Percentiles rank a stretch among this genome's conserved stretches.
Conservation (phyloP, 768 basidiomycete genomes). For the Aureoboletus auriporus region DNA sequence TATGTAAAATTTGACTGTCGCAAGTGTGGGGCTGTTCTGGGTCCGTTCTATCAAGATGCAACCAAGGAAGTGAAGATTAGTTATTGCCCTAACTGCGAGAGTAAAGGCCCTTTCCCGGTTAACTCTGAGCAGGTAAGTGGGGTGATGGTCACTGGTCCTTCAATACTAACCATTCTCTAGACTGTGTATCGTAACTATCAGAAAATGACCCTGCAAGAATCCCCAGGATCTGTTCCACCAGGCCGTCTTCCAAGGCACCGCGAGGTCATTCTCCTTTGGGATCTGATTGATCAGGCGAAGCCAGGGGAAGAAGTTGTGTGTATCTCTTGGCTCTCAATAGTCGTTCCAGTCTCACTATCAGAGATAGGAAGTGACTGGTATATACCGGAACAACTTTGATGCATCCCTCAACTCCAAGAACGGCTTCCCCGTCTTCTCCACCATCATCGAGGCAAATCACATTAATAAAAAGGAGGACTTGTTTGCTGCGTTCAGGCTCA, state of each 20-base stretch:
- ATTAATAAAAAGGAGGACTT: constrained; percentile 99
- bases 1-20: constrained; percentile 98
- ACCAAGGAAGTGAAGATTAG: constrained; percentile 91
- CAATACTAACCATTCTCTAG: constrained; percentile 36
- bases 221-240: constrained; percentile 95
- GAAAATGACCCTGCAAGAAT: constrained; percentile 97
- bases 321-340: constrained; percentile 11
- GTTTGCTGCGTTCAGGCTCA: constrained; percentile 96
- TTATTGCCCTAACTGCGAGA: constrained; percentile 92
- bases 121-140: constrained; percentile 87
- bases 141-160: neutral
- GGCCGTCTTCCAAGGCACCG: constrained; percentile 96
- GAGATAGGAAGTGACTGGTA: constrained; percentile 88
- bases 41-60: constrained; percentile 98
- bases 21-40: constrained; percentile 90
- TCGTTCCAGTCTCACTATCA: constrained; percentile 6
- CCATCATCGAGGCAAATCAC: constrained; percentile 96
- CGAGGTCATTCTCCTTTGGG: constrained; percentile 96
- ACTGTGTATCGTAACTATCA: constrained; percentile 99
- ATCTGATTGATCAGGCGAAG: constrained; percentile 96
- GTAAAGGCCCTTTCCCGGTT: constrained; percentile 91
- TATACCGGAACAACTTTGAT: constrained; percentile 99
- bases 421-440: constrained; percentile 98
- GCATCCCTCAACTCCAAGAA: constrained; percentile 98
- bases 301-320: constrained; percentile 96